These are phyloP conservation scores for Brassica incana DNA, from an alignment of 345 rosid species.

Conservation along the genomic window DNA sequence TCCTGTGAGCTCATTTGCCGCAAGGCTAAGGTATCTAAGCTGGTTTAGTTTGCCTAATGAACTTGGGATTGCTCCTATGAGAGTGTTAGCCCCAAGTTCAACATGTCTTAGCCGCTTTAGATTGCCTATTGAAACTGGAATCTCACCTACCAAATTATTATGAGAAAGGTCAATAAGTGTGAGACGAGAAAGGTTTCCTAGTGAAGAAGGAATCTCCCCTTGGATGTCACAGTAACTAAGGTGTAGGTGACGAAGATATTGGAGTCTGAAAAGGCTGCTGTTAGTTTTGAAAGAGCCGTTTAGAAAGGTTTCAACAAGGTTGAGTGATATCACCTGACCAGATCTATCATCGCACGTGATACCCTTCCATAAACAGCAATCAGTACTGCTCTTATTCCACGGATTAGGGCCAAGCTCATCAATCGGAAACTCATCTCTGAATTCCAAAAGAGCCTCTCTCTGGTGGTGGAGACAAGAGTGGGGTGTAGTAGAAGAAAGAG, in stretches of 20 bases:
- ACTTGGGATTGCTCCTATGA: neutral
- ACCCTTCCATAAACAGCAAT: constrained; percentile 20
- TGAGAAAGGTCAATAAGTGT: neutral
- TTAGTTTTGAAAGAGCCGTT: neutral
- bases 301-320: neutral
- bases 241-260: neutral
- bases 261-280: neutral
- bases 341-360: neutral
- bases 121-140: neutral
- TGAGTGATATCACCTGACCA: constrained; percentile 16
- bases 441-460: constrained; percentile 14
- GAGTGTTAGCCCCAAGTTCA: neutral
- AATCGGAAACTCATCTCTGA: neutral
- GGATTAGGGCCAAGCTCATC: neutral
- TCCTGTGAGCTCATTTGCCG: neutral
- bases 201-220: neutral
- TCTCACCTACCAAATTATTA: neutral
- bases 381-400: constrained; percentile 10
- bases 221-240: neutral
- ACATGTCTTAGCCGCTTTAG: neutral
- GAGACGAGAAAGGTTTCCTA: constrained; percentile 1
- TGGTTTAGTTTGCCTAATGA: neutral
- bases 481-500: constrained; percentile 14
- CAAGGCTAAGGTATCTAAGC: neutral
- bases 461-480: constrained; percentile 18